Conservation (phyloP, 192 early-diverging fungal species). For the Coemansia sp. region DNA sequence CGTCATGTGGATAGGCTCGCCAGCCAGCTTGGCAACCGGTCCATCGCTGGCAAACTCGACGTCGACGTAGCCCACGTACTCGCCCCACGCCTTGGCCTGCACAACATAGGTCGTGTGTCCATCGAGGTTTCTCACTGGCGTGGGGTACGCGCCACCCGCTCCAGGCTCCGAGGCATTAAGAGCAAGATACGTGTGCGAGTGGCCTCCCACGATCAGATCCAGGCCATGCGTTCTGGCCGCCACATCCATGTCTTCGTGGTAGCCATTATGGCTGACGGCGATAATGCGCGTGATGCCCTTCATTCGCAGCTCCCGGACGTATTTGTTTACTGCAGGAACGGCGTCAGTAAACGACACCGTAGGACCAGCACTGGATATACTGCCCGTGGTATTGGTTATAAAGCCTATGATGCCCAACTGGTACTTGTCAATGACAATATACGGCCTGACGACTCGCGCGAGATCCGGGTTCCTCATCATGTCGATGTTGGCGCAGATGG, state of each 20-base stretch:
- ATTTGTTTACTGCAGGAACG: slow-evolving; percentile 59
- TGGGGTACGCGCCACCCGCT: slow-evolving; percentile 66
- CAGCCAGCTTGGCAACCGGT: slow-evolving; percentile 51
- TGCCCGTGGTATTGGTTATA: slow-evolving; percentile 60
- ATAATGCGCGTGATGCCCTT: slow-evolving; percentile 68
- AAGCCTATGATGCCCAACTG: slow-evolving; percentile 66
- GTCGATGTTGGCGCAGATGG: slow-evolving; percentile 72
- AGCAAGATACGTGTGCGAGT: slow-evolving; percentile 68
- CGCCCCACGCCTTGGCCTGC: slow-evolving; percentile 65
- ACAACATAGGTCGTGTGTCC: slow-evolving; percentile 65
- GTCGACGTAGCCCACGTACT: slow-evolving; percentile 65
- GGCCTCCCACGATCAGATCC: slow-evolving; percentile 69
- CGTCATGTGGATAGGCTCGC: slow-evolving; percentile 63
- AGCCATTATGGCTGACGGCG: slow-evolving; percentile 71
- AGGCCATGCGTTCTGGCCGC: slow-evolving; percentile 62
- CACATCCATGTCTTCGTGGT: slow-evolving; percentile 66
- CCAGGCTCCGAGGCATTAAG: slow-evolving; percentile 53
- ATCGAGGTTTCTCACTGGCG: slow-evolving; percentile 59
- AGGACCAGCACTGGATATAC: slow-evolving; percentile 57
- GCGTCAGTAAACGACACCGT: slow-evolving; percentile 61
- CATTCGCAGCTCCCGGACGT: slow-evolving; percentile 60
- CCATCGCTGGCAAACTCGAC: slow-evolving; percentile 57
- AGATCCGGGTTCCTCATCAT: slow-evolving; percentile 48
- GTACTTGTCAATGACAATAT: slow-evolving; percentile 65
- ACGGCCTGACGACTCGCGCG: slow-evolving; percentile 60